Evolutionary conservation across 768 basidiomycete genomes (phyloP).

Genomic region (Russula earlei): DNA sequence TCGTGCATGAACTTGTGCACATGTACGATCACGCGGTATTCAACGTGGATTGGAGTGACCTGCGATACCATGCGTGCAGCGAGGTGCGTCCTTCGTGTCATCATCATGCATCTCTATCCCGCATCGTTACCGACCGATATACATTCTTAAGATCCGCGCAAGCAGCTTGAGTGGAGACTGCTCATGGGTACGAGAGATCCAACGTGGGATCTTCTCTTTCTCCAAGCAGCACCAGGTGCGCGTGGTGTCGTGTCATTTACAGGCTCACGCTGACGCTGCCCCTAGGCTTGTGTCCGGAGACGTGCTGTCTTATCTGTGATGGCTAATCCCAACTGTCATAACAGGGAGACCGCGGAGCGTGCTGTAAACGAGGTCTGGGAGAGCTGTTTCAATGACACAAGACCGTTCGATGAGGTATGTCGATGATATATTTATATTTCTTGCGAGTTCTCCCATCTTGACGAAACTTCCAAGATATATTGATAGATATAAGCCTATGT

Average conservation of each 20-base stretch:
- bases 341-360: slow-evolving; percentile 66
- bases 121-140: not conserved
- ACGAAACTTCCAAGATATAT: too few relatives aligned
- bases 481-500: too few relatives aligned
- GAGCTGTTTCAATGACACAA: slow-evolving; percentile 88
- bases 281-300: slow-evolving; percentile 80
- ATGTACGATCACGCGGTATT: slow-evolving; percentile 95
- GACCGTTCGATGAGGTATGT: slow-evolving; percentile 92
- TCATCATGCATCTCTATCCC: not conserved
- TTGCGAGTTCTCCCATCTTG: not conserved
- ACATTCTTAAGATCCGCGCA: slow-evolving; percentile 68
- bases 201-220: slow-evolving; percentile 39
- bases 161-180: slow-evolving; percentile 94
- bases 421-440: not conserved
- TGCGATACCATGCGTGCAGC: slow-evolving; percentile 92
- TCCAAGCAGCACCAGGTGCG: slow-evolving; percentile 89
- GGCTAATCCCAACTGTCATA: slow-evolving; percentile 71
- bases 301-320: slow-evolving; percentile 76
- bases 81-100: slow-evolving; percentile 53
- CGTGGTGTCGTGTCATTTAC: slow-evolving; percentile 11
- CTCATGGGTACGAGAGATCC: slow-evolving; percentile 70
- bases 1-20: slow-evolving; percentile 90
- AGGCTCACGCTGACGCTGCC: slow-evolving; percentile 12
- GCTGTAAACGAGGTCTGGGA: slow-evolving; percentile 97
- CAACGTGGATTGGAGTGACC: slow-evolving; percentile 83